A percentile compares a stretch with the other conserved stretches of the same genome.
Conservation (phyloP, 768 basidiomycete genomes). For the Hortiboletus campestris region DNA sequence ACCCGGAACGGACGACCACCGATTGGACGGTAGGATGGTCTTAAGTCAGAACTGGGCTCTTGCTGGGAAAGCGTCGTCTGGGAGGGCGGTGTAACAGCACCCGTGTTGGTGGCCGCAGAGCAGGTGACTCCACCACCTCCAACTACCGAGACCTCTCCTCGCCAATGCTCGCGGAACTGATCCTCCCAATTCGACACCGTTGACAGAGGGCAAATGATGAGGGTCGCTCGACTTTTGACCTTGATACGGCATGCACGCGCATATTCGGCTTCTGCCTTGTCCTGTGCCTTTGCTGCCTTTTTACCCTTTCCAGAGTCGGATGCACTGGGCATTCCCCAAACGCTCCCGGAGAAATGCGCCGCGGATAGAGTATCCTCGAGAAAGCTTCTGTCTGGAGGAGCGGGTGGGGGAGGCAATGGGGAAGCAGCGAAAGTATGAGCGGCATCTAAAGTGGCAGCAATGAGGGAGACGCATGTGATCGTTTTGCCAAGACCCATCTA, state of each 20-base stretch:
- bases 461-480: slow-evolving; percentile 90
- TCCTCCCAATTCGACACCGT: slow-evolving; percentile 99
- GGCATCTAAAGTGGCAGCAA: slow-evolving; percentile 77
- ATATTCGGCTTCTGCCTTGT: slow-evolving; percentile 71
- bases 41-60: slow-evolving; percentile 21
- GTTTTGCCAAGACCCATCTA: slow-evolving; percentile 99
- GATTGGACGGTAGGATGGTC: slow-evolving; percentile 36
- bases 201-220: slow-evolving; percentile 95
- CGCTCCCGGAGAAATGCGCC: slow-evolving; percentile 69
- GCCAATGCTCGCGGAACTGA: slow-evolving; percentile 97
- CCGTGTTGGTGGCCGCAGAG: slow-evolving; percentile 31
- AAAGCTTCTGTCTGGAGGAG: slow-evolving; percentile 37
- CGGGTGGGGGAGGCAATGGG: slow-evolving; percentile 47
- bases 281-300: slow-evolving; percentile 63
- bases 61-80: slow-evolving; percentile 34
- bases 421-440: slow-evolving; percentile 64
- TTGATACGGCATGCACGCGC: slow-evolving; percentile 75
- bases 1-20: slow-evolving; percentile 66
- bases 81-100: slow-evolving; percentile 36
- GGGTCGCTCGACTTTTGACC: slow-evolving; percentile 79
- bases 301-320: slow-evolving; percentile 50
- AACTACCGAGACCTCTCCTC: slow-evolving; percentile 77
- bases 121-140: slow-evolving; percentile 63
- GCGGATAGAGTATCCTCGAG: slow-evolving; percentile 38
- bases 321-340: slow-evolving; percentile 80